Evolutionary conservation across 2,329 filamentous ascomycete species (phyloP), one percentile per base, ranked within the genome.

Genomic region (Diatrype stigma): DNA sequence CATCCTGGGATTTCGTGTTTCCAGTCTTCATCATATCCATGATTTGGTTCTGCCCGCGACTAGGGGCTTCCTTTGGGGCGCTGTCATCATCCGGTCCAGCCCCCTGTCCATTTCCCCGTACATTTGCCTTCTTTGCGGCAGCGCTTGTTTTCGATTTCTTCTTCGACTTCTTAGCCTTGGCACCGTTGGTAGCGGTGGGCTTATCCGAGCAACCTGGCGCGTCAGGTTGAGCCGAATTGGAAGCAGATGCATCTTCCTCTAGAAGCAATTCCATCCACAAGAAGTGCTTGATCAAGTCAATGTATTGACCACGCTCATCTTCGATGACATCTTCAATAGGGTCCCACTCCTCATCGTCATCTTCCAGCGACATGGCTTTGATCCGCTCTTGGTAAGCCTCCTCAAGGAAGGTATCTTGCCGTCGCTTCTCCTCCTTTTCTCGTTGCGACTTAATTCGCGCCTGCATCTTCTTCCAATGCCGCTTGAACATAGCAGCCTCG

Each of bases 301-400:
- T 62, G 49, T 73, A 78, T 52, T 63, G 70, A 21, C 63, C 69
- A 12, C 71, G 66, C 46, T 75, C 72, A 37, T 75, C 71, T 52
- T 75, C 70, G 38, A 73, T 54, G 2, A 74, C 65, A 56, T 77
- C 73, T 34, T 76, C 71, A 46, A 77, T 74, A 6, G 73, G 75
- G 63, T 78, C 74, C 74, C 74, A 78, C 35, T 69, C 63, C 51
- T 68, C 69, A 22, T 68, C 67, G 28, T 67, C 65, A 45, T 68
- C 66, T 17, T 44, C 40, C 19, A 44, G 40, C 14, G 55, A 51
- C 5, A 54, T 45, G n/a, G 68, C 61, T 21, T 60, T 64, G 45
- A 72, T 58, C 1, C 72, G 65, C 52, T 77, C 70, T 46, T 66
- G 63, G 56, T 73, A 76, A 1, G 65, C 66, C 42, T 70, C 59